Evolutionary conservation across 257 asterid species (phyloP).

Genomic region (Linderniella brevidens): DNA sequence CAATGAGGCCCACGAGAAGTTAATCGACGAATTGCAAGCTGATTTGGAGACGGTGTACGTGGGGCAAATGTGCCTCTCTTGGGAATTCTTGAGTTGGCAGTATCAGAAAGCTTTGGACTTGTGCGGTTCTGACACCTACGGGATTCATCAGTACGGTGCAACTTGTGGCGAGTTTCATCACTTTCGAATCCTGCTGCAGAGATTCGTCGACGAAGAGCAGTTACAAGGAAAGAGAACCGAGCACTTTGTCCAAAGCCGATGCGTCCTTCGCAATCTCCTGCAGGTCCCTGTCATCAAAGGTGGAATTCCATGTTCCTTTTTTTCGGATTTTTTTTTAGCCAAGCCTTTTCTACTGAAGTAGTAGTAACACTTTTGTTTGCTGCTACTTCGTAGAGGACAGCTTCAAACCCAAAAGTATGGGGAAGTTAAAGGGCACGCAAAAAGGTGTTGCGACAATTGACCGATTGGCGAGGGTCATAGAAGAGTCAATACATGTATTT

Average conservation of each 20-base stretch:
- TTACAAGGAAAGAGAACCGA: slow-evolving; percentile 53
- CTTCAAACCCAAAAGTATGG: slow-evolving; percentile 15
- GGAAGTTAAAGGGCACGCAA: slow-evolving; percentile 13
- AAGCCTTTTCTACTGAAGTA: background rate
- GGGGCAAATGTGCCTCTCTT: slow-evolving; percentile 57
- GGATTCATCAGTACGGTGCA: slow-evolving; percentile 29
- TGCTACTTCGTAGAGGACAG: slow-evolving; percentile 27
- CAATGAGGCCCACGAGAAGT: slow-evolving; percentile 37
- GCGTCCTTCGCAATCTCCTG: slow-evolving; percentile 45
- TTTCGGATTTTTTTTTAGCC: background rate
- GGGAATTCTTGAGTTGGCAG: slow-evolving; percentile 68
- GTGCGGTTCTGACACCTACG: slow-evolving; percentile 41
- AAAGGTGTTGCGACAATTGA: slow-evolving; percentile 31
- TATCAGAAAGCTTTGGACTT: slow-evolving; percentile 38
- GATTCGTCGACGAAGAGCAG: slow-evolving; percentile 49
- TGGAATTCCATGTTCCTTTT: background rate
- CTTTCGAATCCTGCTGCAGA: slow-evolving; percentile 52
- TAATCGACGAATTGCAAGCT: slow-evolving; percentile 38
- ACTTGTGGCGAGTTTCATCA: slow-evolving; percentile 61
- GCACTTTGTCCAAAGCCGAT: slow-evolving; percentile 31
- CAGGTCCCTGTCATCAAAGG: slow-evolving; percentile 49
- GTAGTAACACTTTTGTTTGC: background rate
- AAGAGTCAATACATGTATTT: slow-evolving; percentile 44
- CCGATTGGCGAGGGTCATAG: slow-evolving; percentile 37
- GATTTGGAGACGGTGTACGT: slow-evolving; percentile 58